Evolutionary conservation across 2,329 filamentous ascomycete genomes (phyloP).

Genomic region (Diplocarpon rosae): DNA sequence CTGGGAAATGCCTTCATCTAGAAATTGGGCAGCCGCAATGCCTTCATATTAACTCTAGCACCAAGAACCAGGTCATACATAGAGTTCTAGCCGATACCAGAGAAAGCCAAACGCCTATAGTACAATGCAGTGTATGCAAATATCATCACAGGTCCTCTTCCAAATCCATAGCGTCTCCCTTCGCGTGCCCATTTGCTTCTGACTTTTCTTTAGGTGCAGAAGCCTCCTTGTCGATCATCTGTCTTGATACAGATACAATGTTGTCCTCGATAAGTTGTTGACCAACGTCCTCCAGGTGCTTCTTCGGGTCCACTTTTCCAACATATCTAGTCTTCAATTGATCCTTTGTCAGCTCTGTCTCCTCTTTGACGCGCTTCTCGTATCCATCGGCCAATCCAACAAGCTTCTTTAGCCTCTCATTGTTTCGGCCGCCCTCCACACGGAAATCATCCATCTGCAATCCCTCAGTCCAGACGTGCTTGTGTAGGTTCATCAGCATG

Average conservation of each 20-base stretch:
- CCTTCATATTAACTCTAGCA: slow-evolving; percentile 10
- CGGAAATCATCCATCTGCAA: slow-evolving; percentile 95
- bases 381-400: slow-evolving; percentile 90
- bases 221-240: slow-evolving; percentile 99
- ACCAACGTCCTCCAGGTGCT: slow-evolving; percentile 93
- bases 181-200: slow-evolving; percentile 34
- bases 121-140: slow-evolving; percentile 36
- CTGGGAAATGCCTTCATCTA: too few species aligned
- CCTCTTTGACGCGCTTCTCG: slow-evolving; percentile 97
- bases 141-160: slow-evolving; percentile 27
- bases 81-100: slow-evolving; percentile 11
- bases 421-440: slow-evolving; percentile 71
- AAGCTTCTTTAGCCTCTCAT: slow-evolving; percentile 76
- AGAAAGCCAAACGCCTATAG: slow-evolving; percentile 26
- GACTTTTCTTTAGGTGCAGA: slow-evolving; percentile 68
- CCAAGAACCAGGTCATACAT: slow-evolving; percentile 11
- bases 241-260: slow-evolving; percentile 93
- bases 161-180: slow-evolving; percentile 25
- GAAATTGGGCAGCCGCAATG: not conserved
- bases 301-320: slow-evolving; percentile 98
- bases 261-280: slow-evolving; percentile 98
- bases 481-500: slow-evolving; percentile 99
- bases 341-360: slow-evolving; percentile 93
- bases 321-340: slow-evolving; percentile 98
- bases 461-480: slow-evolving; percentile 98